Evolutionary conservation across 225 moss, liverwort and hornwort species (phyloP), one percentile per base, ranked within the genome.

Genomic region (Physcomitrellopsis africana): DNA sequence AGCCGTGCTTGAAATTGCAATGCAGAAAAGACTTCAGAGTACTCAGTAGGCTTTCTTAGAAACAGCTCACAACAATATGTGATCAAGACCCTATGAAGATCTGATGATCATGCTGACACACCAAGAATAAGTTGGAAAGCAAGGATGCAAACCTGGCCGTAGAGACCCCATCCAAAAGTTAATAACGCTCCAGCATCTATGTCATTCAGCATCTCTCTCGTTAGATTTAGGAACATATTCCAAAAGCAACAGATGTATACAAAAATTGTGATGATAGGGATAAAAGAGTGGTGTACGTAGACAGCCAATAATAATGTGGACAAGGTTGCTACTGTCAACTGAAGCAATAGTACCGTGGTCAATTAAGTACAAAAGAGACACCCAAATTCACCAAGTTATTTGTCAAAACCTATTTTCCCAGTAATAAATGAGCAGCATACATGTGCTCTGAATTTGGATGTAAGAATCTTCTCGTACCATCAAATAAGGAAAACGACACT

Each of bases 151-250:
- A 94, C 93, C 91, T 94, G 92, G 64, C 92, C 92, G 71, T 94
- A 87, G 16, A 94, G 86, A 44, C 92, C 92, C 94, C 94, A 94
- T 49, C 94, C 94, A 80, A 94, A 94, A 20, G 92, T 85, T 41
- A 92, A 65, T 52, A 89, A 86, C 66, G 86, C 82, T 78, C 94
- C 94, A 76, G 77, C 77, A 83, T 94, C 91, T 94, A 89, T 24
- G 46, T 53, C 59, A 41, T 56, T 12, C 41, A 64, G 46, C 37
- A 42, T n/a, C 5, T 60, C 60, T 41, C 11, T 18, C 37, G 11
- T 76, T 2, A 49, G 1, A 37, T 15, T 15, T 26, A 78, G 47
- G 11, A 75, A 65, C 16, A 37, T 44, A 37, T 37, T 37, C 62
- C 22, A 51, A 64, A 27, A 44, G 55, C 26, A 54, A 11, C 47